phyloP scores from a whole-genome alignment of 768 basidiomycete genomes.

The Suillus lakei region DNA sequence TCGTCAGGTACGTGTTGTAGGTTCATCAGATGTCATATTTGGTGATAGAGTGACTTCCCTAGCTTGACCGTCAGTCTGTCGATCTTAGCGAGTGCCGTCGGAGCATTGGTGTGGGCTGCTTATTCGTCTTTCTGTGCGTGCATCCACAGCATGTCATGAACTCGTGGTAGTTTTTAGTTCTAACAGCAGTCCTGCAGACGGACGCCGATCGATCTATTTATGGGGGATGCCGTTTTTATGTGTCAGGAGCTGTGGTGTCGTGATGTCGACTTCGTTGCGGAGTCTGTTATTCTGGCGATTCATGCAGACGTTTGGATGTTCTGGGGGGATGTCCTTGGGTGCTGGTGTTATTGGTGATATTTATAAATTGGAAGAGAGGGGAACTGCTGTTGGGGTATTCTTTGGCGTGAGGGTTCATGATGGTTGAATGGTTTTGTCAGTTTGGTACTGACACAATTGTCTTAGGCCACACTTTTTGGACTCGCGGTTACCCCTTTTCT shows the following conservation, averaged over 20 bases:
- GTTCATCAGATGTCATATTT: background rate
- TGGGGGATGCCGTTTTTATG: constrained; percentile 60
- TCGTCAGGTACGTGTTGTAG: constrained; percentile 50
- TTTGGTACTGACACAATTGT: background rate
- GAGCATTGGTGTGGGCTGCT: constrained; percentile 56
- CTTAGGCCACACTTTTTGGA: constrained; percentile 55
- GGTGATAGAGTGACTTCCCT: background rate
- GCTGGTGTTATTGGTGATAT: constrained; percentile 69
- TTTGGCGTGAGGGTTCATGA: constrained; percentile 44
- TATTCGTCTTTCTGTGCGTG: constrained; percentile 54
- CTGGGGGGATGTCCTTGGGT: constrained; percentile 57
- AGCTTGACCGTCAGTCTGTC: constrained; percentile 58
- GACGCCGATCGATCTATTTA: constrained; percentile 66
- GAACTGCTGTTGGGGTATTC: constrained; percentile 63
- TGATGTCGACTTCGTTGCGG: constrained; percentile 45
- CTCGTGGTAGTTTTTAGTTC: background rate
- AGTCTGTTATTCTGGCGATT: constrained; percentile 64
- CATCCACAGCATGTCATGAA: constrained; percentile 5
- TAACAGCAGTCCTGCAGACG: constrained; percentile 48
- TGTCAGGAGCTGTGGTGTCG: constrained; percentile 65
- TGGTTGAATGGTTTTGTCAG: constrained; percentile 13
- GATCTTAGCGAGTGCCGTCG: constrained; percentile 49
- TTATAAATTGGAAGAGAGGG: constrained; percentile 64
- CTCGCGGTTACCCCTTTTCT: constrained; percentile 62
- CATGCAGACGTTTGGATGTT: constrained; percentile 67